These are phyloP conservation scores for Rhodotorula sp. DNA, from an alignment of 1,284 basidiomycete genomes.

Conservation along the genomic window DNA sequence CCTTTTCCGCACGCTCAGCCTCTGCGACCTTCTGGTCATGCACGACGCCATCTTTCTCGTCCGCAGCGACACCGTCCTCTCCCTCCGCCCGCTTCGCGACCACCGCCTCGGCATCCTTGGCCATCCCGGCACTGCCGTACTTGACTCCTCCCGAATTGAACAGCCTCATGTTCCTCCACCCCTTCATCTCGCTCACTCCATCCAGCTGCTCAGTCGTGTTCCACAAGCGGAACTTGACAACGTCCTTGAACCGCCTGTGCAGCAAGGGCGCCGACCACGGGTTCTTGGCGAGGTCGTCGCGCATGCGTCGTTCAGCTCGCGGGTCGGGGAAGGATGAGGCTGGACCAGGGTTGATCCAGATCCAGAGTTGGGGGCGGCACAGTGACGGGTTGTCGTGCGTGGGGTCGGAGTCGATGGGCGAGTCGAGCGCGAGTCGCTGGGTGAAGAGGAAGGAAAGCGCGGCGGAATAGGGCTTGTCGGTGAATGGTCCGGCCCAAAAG, in stretches of 20 bases:
- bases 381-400: conserved; percentile 44
- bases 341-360: conserved; percentile 80
- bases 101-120: conserved; percentile 14
- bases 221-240: conserved; percentile 83
- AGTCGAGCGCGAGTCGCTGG: conserved; percentile 67
- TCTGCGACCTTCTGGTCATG: conserved; percentile 38
- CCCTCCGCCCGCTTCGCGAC: conserved; percentile 20
- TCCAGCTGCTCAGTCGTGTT: conserved; percentile 86
- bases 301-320: conserved; percentile 66
- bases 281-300: conserved; percentile 64
- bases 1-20: conserved; percentile 20
- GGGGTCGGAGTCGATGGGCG: conserved; percentile 46
- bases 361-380: conserved; percentile 76
- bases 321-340: conserved; percentile 68
- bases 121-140: conserved; percentile 49
- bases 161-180: conserved; percentile 67
- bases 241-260: conserved; percentile 72
- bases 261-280: conserved; percentile 83
- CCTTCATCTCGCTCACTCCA: conserved; percentile 70
- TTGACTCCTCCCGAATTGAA: conserved; percentile 74
- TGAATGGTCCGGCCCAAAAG: conserved; percentile 81
- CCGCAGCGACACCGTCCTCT: conserved; percentile 21
- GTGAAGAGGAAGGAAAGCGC: conserved; percentile 76
- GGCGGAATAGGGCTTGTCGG: conserved; percentile 77
- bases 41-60: conserved; percentile 37